Evolutionary conservation across 176 grass and related monocot genomes (phyloP).

Genomic region (sorghum (Sorghum bicolor)): DNA sequence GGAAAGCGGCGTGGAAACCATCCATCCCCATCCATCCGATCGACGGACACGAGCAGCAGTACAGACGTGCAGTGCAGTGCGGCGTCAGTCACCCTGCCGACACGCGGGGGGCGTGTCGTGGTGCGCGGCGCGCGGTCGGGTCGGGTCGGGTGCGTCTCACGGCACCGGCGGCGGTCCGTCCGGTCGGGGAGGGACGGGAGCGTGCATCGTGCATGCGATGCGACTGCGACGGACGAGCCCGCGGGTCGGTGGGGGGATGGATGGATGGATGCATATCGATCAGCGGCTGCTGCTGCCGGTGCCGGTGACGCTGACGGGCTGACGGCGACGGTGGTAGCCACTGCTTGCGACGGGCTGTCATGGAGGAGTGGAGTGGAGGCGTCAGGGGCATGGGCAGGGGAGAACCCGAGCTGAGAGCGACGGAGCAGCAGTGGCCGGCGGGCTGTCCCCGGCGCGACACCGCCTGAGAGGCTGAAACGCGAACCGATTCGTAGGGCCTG

Average conservation of each 20-base stretch:
- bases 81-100: neutral
- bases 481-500: neutral
- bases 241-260: neutral
- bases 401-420: neutral
- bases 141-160: neutral
- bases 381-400: neutral
- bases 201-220: neutral
- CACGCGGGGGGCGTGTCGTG: too few species aligned
- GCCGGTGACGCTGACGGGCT: neutral
- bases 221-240: neutral
- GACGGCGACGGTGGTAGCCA: too few species aligned
- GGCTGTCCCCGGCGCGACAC: neutral
- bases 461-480: neutral
- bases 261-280: neutral
- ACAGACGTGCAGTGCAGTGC: too few species aligned
- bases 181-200: too few species aligned
- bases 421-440: neutral
- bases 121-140: too few species aligned
- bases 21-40: neutral
- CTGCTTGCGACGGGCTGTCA: too few species aligned
- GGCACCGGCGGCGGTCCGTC: too few species aligned
- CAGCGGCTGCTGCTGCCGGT: too few species aligned
- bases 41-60: too few species aligned
- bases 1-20: conserved; percentile 23
- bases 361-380: too few species aligned